Evolutionary conservation across 352 stramenopile species (phyloP).

Genomic region (Globisporangium carolinianum): DNA sequence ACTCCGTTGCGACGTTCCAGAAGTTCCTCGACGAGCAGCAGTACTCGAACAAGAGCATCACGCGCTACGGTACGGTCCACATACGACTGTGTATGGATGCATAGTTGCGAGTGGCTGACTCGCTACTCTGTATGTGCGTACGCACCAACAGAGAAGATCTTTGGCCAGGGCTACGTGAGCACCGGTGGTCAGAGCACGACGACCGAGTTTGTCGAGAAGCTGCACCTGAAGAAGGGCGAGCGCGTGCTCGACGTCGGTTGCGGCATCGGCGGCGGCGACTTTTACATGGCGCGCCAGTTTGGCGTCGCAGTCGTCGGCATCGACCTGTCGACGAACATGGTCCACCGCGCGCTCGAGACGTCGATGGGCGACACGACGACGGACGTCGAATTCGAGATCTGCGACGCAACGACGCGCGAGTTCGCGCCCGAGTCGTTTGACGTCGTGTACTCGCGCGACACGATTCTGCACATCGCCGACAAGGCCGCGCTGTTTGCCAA

Average conservation of each 20-base stretch:
- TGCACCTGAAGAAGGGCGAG: conserved; percentile 51
- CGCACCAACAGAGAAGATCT: conserved; percentile 45
- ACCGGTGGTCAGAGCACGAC: conserved; percentile 59
- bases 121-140: too few species aligned
- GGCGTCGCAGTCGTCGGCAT: conserved; percentile 69
- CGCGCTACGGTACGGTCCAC: conserved; percentile 28
- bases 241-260: conserved; percentile 88
- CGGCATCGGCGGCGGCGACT: conserved; percentile 85
- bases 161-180: conserved; percentile 63
- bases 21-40: conserved; percentile 68
- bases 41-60: conserved; percentile 66
- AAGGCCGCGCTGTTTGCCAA: conserved; percentile 32
- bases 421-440: conserved; percentile 59
- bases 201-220: conserved; percentile 63
- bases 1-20: conserved; percentile 48
- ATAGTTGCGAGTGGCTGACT: background rate
- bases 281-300: conserved; percentile 89
- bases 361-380: conserved; percentile 38
- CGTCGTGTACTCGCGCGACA: conserved; percentile 42
- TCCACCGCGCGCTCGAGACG: conserved; percentile 57
- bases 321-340: conserved; percentile 73
- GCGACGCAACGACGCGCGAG: conserved; percentile 50
- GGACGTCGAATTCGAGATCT: conserved; percentile 71
- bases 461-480: conserved; percentile 37
- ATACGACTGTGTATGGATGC: background rate